phyloP scores from a whole-genome alignment of 1,139 yeast species.

The Hemisphaericaspora subhashii region DNA sequence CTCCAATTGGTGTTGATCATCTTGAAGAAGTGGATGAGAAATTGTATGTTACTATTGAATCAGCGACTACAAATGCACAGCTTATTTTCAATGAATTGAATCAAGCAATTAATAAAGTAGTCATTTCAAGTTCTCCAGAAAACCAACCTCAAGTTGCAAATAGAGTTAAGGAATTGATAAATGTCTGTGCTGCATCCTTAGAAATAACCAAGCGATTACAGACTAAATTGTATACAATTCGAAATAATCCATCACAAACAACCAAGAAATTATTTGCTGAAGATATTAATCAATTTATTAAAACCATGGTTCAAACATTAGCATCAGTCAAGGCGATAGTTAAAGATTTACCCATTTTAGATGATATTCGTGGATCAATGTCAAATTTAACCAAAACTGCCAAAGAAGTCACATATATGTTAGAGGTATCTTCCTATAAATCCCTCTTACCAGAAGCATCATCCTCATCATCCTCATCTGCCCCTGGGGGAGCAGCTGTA shows the following conservation, averaged over 20 bases:
- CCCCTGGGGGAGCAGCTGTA: constrained; percentile 7
- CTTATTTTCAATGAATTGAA: constrained; percentile 78
- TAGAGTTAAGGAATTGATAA: constrained; percentile 75
- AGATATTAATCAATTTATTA: constrained; percentile 78
- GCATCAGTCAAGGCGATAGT: constrained; percentile 84
- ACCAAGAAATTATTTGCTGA: constrained; percentile 79
- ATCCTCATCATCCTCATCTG: constrained; percentile 7
- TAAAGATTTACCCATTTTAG: constrained; percentile 73
- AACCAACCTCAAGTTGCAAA: constrained; percentile 43
- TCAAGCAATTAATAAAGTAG: constrained; percentile 71
- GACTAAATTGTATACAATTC: constrained; percentile 53
- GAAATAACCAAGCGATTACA: constrained; percentile 73
- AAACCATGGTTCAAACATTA: constrained; percentile 78
- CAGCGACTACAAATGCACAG: constrained; percentile 77
- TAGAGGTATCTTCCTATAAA: constrained; percentile 56
- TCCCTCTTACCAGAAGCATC: constrained; percentile 29
- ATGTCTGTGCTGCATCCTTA: constrained; percentile 76
- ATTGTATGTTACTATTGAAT: constrained; percentile 68
- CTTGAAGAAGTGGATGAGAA: constrained; percentile 68
- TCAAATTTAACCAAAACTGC: constrained; percentile 84
- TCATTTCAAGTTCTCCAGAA: constrained; percentile 28
- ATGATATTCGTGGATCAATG: constrained; percentile 77
- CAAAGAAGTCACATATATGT: constrained; percentile 80
- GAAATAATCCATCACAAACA: constrained; percentile 49
- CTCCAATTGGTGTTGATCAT: constrained; percentile 16